These are phyloP conservation scores for Saposhnikovia divaricata DNA, from an alignment of 129 eudicot genomes.

Conservation along the genomic window DNA sequence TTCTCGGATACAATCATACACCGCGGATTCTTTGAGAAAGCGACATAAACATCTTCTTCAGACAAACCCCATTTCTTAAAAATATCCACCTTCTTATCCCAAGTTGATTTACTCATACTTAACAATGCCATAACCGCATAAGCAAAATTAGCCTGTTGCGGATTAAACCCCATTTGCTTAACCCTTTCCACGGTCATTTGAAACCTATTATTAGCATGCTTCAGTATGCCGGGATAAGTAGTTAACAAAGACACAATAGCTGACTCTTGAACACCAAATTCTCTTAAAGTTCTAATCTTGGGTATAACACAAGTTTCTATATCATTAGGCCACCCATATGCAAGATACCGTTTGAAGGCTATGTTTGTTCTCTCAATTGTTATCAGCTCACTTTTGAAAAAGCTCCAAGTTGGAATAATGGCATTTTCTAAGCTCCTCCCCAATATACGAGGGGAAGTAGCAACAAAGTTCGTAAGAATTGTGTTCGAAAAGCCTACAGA, in stretches of 20 bases:
- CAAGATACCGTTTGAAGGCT: not conserved
- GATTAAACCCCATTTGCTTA: not conserved
- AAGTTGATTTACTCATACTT: no score
- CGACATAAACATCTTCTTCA: constrained; percentile 13
- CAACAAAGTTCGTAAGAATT: not conserved
- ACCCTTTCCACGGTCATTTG: not conserved
- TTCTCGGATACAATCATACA: constrained; percentile 16
- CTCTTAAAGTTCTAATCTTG: not conserved
- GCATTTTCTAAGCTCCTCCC: no score
- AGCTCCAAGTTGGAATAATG: not conserved
- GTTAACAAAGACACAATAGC: not conserved
- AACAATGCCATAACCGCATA: no score
- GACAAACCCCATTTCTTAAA: not conserved
- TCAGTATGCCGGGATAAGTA: not conserved
- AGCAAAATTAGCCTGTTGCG: no score
- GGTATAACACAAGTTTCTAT: not conserved
- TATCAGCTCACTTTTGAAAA: not conserved
- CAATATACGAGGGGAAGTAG: not conserved
- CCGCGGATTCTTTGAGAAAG: constrained; percentile 12
- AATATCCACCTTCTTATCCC: no score
- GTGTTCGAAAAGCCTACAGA: not conserved
- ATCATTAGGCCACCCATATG: not conserved
- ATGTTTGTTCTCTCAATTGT: not conserved
- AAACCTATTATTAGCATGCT: no score
- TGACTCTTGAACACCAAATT: not conserved